These are phyloP conservation scores for Alternaria burnsii DNA, from an alignment of 2,329 filamentous ascomycete genomes.

Conservation along the genomic window DNA sequence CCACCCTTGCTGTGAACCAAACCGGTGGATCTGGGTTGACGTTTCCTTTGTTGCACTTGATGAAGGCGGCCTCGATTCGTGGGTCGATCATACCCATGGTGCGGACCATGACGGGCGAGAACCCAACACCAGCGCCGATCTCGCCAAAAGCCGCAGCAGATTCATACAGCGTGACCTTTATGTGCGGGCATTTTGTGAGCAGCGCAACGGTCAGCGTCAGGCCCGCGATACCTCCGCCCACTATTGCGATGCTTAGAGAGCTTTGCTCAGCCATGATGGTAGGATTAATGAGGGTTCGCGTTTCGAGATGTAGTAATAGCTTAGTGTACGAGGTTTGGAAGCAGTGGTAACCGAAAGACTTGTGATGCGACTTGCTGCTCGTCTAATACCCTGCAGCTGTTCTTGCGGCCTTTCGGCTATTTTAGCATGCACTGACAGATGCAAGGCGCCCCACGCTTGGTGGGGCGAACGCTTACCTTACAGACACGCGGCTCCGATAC, in stretches of 20 bases:
- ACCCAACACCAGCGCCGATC: constrained; percentile 66
- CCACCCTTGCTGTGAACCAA: constrained; percentile 37
- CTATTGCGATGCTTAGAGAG: constrained; percentile 59
- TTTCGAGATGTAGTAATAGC: background rate
- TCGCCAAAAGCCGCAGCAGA: constrained; percentile 63
- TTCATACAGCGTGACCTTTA: constrained; percentile 64
- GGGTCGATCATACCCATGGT: constrained; percentile 56
- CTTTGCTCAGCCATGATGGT: constrained; percentile 10
- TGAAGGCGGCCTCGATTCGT: constrained; percentile 35
- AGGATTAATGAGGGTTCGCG: background rate
- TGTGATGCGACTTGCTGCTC: background rate
- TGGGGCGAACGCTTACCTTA: background rate
- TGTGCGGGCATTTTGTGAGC: constrained; percentile 47
- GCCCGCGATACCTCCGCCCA: constrained; percentile 68
- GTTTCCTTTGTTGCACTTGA: constrained; percentile 14
- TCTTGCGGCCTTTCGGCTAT: background rate
- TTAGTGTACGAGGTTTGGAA: background rate
- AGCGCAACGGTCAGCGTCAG: constrained; percentile 63
- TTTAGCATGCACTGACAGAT: background rate
- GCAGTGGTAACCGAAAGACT: background rate
- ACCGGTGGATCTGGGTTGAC: constrained; percentile 22
- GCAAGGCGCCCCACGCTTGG: background rate
- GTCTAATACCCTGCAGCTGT: background rate
- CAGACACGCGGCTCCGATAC: background rate
- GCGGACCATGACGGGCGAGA: constrained; percentile 45